phyloP scores from a whole-genome alignment of 495 filamentous ascomycete genomes.

The Penicillium macrosclerotiorum region DNA sequence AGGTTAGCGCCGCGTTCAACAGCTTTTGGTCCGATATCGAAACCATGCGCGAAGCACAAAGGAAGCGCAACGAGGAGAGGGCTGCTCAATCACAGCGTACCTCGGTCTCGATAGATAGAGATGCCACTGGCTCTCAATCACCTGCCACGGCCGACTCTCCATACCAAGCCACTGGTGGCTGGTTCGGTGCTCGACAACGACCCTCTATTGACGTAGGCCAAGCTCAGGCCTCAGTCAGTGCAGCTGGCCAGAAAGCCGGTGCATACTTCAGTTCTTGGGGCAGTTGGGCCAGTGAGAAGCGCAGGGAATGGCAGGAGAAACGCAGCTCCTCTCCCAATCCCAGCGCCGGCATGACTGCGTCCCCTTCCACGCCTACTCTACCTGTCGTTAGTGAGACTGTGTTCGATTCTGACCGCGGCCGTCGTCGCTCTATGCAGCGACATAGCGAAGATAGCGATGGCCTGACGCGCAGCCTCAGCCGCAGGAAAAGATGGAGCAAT shows the following conservation, averaged over 20 bases:
- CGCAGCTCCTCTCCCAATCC: conserved; percentile 29
- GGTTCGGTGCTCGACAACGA: conserved; percentile 33
- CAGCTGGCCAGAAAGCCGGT: conserved; percentile 70
- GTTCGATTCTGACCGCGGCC: conserved; percentile 31
- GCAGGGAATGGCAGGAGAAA: conserved; percentile 58
- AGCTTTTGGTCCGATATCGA: conserved; percentile 89
- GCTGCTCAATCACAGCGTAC: conserved; percentile 33
- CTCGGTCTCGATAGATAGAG: conserved; percentile 34
- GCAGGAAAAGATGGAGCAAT: conserved; percentile 47
- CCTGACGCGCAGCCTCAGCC: conserved; percentile 39
- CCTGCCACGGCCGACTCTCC: conserved; percentile 17
- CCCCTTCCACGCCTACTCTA: conserved; percentile 33
- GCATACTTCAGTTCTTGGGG: conserved; percentile 94
- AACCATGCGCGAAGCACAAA: conserved; percentile 75
- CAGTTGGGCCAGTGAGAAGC: conserved; percentile 89
- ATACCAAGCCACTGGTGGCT: conserved; percentile 23
- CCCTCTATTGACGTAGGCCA: conserved; percentile 57
- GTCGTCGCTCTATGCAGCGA: conserved; percentile 32
- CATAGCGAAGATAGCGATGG: conserved; percentile 29
- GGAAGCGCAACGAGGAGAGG: conserved; percentile 62
- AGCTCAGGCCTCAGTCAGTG: conserved; percentile 65
- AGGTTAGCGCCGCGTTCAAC: conserved; percentile 78
- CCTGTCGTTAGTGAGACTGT: conserved; percentile 25
- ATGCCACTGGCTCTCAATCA: conserved; percentile 22
- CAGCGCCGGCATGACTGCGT: conserved; percentile 10